These are phyloP conservation scores for Nemophila menziesii DNA, from an alignment of 257 asterid genomes.

Conservation along the genomic window DNA sequence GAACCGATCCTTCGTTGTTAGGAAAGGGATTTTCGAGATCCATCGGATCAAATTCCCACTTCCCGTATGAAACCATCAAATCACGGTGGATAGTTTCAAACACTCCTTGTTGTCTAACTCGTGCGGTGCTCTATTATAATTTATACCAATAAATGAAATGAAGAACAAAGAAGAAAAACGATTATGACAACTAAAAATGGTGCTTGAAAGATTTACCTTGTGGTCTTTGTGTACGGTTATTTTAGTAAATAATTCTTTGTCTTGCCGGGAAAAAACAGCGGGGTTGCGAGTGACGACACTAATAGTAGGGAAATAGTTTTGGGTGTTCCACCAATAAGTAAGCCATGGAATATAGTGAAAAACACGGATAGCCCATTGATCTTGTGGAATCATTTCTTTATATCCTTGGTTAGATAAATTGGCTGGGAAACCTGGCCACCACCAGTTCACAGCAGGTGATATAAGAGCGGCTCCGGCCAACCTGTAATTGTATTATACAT, in stretches of 20 bases:
- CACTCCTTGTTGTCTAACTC: constrained; percentile 67
- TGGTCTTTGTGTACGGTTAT: constrained; percentile 13
- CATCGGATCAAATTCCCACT: constrained; percentile 74
- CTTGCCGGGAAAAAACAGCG: constrained; percentile 31
- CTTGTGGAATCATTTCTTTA: constrained; percentile 22
- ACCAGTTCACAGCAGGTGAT: constrained; percentile 48
- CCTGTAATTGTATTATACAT: no score
- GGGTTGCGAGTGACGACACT: constrained; percentile 33
- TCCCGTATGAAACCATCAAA: constrained; percentile 49
- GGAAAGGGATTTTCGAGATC: constrained; percentile 54
- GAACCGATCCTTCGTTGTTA: constrained; percentile 47
- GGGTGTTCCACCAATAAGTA: constrained; percentile 63
- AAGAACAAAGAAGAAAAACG: no score
- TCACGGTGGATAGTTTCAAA: constrained; percentile 63
- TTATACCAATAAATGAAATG: no score
- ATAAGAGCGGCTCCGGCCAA: constrained; percentile 39
- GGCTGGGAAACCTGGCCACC: constrained; percentile 57
- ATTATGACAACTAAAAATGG: no score
- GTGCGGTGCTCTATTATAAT: no score
- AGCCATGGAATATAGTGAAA: constrained; percentile 52
- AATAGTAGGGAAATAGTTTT: constrained; percentile 42
- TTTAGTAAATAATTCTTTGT: constrained; percentile 38
- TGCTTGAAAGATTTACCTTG: not conserved
- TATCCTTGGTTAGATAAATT: constrained; percentile 36
- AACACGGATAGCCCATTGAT: constrained; percentile 54